Conservation (phyloP, 2,329 filamentous ascomycete genomes). For the Coniochaeta sp. region DNA sequence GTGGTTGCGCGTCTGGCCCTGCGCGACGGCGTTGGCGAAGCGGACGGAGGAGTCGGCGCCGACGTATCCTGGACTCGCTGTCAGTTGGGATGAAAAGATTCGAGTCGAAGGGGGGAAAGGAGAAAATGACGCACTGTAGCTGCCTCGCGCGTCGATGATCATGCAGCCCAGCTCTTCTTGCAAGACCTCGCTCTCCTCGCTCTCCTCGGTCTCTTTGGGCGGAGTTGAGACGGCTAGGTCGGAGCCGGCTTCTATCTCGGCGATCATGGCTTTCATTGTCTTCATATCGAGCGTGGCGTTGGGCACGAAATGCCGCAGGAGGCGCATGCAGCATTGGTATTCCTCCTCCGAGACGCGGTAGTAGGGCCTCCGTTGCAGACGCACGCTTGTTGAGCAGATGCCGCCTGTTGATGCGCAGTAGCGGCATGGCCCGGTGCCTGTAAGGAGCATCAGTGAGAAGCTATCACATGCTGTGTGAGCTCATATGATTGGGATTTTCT, state of each 20-base stretch:
- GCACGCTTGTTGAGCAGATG: slow-evolving; percentile 6
- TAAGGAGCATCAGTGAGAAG: not conserved
- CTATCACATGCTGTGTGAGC: not conserved
- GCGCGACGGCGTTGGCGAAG: slow-evolving; percentile 6
- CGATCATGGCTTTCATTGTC: slow-evolving; percentile 7
- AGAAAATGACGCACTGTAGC: slow-evolving; percentile 4
- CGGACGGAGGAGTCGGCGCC: slow-evolving; percentile 7
- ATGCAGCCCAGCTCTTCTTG: slow-evolving; percentile 7
- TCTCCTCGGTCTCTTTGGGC: not conserved
- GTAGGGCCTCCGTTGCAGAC: slow-evolving; percentile 5
- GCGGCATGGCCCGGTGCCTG: slow-evolving; percentile 5
- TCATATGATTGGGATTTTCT: not conserved
- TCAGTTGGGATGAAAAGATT: not conserved
- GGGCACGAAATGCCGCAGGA: slow-evolving; percentile 5
- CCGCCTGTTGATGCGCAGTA: slow-evolving; percentile 5
- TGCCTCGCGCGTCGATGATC: slow-evolving; percentile 4
- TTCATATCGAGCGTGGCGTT: slow-evolving; percentile 4
- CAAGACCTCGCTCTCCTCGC: slow-evolving; percentile 6
- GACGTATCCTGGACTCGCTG: slow-evolving; percentile 1
- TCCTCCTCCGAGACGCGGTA: slow-evolving; percentile 8
- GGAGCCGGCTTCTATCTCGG: slow-evolving; percentile 5
- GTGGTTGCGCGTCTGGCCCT: not conserved
- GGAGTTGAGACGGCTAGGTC: not conserved
- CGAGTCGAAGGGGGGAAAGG: not conserved
- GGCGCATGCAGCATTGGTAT: slow-evolving; percentile 7